phyloP scores from a whole-genome alignment of 2,329 filamentous ascomycete genomes.

The Pyrenophora tritici-repentis region DNA sequence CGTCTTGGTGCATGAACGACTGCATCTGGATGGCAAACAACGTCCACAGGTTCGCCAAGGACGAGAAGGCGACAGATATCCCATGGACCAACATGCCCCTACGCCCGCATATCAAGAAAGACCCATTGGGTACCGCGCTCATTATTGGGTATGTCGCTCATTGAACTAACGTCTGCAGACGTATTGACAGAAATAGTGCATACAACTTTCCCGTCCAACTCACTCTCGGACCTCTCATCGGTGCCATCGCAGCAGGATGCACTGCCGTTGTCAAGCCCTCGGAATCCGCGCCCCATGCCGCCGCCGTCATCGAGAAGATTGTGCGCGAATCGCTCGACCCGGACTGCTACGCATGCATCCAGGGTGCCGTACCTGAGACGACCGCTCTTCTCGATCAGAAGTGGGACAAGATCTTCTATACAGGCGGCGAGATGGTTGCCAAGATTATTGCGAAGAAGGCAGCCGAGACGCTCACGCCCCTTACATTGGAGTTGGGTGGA shows the following conservation, averaged over 20 bases:
- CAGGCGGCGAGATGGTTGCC: slow-evolving; percentile 76
- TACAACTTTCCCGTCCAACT: slow-evolving; percentile 95
- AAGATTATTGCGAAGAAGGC: slow-evolving; percentile 60
- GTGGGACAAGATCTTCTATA: slow-evolving; percentile 99
- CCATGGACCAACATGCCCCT: slow-evolving; percentile 70
- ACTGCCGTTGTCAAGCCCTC: slow-evolving; percentile 90
- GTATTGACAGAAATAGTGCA: slow-evolving; percentile 55
- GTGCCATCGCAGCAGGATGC: slow-evolving; percentile 90
- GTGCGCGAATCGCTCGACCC: slow-evolving; percentile 77
- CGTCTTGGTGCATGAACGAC: slow-evolving; percentile 79
- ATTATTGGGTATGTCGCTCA: slow-evolving; percentile 62
- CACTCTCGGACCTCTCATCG: slow-evolving; percentile 76
- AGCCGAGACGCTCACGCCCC: slow-evolving; percentile 70
- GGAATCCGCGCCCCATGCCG: slow-evolving; percentile 76
- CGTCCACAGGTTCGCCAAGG: slow-evolving; percentile 79
- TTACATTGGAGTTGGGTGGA: slow-evolving; percentile 88
- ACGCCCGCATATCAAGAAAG: slow-evolving; percentile 78
- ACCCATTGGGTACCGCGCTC: slow-evolving; percentile 81
- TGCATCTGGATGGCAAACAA: slow-evolving; percentile 78
- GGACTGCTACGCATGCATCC: slow-evolving; percentile 75
- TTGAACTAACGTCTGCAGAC: neutral
- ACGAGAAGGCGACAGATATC: slow-evolving; percentile 75
- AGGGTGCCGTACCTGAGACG: slow-evolving; percentile 80
- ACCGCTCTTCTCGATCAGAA: slow-evolving; percentile 82
- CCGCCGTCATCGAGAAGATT: slow-evolving; percentile 79